Base-by-base conservation (phyloP, 306 rosid species). In the Ochetophila trinervis region DNA sequence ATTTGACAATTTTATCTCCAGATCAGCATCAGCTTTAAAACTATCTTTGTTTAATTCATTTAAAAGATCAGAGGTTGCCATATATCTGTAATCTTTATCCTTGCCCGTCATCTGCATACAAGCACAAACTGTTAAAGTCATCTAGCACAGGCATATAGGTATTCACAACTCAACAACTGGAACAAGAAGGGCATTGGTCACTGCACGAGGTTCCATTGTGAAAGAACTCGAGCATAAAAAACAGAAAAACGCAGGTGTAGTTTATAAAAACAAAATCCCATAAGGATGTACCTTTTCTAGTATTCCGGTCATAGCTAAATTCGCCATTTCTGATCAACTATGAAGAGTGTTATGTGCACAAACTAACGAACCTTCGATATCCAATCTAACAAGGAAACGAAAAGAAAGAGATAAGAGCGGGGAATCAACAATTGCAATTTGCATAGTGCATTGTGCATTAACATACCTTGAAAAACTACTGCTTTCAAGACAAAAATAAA, bases 41-140 rank as follows among this genome's bases (percentile, higher is more conserved):
- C 75, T 78, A 0, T 81, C 73, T 75, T 80, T 88, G 79, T 77
- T 88, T 66, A 91, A 69, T 56, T 91, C 97, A 27, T 80, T 88
- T 16, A 91, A 72, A 75, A 91, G 83, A 85, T 91, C 97, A 64
- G 95, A 91, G 47, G 97, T 91, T 8, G 97, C 97, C 97, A 91
- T 91, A 32, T 91, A 91, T 76, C 97, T 83, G 67, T 72, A 91
- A 70, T 91, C 97, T 75, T 91, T 91, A 85, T 91, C 97, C 73
- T 91, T 91, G 53, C 96, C 97, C 0, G 96, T 88, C 90, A 91
- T 91, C 96, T 91, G 74, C 47, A 66, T 12, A 63, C 60, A 57
- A 69, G 42, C 16, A 13, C 68, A 27, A 57, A n/a, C 67, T 37
- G 74, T 19, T 57, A 49, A 59, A 35, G 57, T 34, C 34, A 64